Conservation (phyloP, 257 asterid genomes). For the Solanum sejunctum region DNA sequence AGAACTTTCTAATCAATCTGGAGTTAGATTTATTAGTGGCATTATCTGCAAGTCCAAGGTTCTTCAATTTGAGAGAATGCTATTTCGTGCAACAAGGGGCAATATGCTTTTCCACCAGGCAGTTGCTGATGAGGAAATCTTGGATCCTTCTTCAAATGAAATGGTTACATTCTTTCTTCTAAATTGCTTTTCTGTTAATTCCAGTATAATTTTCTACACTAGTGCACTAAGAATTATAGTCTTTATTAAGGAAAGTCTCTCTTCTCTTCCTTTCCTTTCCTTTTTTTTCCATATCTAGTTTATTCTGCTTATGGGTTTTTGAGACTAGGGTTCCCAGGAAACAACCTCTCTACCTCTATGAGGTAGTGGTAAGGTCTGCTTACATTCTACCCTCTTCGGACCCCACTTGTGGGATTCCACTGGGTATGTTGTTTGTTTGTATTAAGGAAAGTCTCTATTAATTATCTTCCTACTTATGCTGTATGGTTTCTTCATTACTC, state of each 20-base stretch:
- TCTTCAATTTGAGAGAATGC: conserved; percentile 83
- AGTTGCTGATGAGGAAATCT: conserved; percentile 57
- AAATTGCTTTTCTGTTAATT: background rate
- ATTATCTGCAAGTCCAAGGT: conserved; percentile 73
- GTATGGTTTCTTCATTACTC: background rate
- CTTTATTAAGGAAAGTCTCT: background rate
- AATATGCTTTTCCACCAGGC: conserved; percentile 94
- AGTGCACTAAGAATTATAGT: background rate
- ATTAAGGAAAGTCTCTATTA: background rate
- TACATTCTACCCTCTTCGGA: no score
- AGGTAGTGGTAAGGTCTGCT: no score
- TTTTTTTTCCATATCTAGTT: no score
- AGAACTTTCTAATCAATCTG: conserved; percentile 73
- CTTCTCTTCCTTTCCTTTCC: no score
- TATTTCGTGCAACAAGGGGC: conserved; percentile 98
- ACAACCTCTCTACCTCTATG: no score
- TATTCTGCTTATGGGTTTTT: no score
- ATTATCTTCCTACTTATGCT: background rate
- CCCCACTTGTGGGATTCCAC: no score
- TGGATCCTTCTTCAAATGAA: conserved; percentile 82
- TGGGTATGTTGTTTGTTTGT: no score
- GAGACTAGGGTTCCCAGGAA: no score
- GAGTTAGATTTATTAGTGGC: conserved; percentile 89
- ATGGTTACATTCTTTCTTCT: conserved; percentile 38
- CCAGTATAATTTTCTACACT: background rate